phyloP scores from a whole-genome alignment of 2,329 filamentous ascomycete genomes.

The Penicillium thymicola region DNA sequence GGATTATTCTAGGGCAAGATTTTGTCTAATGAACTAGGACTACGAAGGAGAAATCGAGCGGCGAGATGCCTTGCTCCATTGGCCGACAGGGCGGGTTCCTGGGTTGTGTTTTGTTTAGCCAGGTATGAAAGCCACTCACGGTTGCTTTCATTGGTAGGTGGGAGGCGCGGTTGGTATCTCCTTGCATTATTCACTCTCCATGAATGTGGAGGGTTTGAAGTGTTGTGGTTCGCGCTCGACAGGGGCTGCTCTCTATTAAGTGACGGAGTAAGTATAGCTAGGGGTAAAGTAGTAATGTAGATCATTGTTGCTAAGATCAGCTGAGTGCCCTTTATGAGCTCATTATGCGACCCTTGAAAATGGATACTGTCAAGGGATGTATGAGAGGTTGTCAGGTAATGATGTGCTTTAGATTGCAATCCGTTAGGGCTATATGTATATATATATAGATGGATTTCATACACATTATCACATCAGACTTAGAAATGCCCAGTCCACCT shows the following conservation, averaged over 20 bases:
- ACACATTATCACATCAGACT: not conserved
- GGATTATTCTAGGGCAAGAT: not conserved
- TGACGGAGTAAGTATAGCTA: not conserved
- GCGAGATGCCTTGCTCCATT: conserved; percentile 15
- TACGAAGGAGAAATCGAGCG: conserved; percentile 9
- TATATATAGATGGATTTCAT: not conserved
- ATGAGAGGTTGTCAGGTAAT: not conserved
- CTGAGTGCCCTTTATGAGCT: not conserved
- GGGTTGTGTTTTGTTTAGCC: conserved; percentile 1
- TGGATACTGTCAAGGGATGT: conserved; percentile 3
- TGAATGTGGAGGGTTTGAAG: conserved; percentile 17
- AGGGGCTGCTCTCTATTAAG: conserved; percentile 6
- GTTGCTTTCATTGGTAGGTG: conserved; percentile 12
- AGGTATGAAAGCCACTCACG: conserved; percentile 8
- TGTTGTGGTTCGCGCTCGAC: conserved; percentile 3
- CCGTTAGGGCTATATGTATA: not conserved
- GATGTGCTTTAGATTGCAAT: not conserved
- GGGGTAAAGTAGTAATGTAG: not conserved
- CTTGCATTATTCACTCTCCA: conserved; percentile 21
- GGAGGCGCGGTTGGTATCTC: conserved; percentile 12
- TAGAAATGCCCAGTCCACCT: not conserved
- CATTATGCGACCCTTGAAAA: not conserved
- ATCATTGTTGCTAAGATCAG: not conserved
- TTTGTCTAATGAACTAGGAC: not conserved
- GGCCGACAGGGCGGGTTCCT: not conserved